Percentiles rank a stretch among this genome's conserved stretches.
Evolutionary conservation across 305 asterid species (phyloP).

Genomic region (Plantago coronopus): DNA sequence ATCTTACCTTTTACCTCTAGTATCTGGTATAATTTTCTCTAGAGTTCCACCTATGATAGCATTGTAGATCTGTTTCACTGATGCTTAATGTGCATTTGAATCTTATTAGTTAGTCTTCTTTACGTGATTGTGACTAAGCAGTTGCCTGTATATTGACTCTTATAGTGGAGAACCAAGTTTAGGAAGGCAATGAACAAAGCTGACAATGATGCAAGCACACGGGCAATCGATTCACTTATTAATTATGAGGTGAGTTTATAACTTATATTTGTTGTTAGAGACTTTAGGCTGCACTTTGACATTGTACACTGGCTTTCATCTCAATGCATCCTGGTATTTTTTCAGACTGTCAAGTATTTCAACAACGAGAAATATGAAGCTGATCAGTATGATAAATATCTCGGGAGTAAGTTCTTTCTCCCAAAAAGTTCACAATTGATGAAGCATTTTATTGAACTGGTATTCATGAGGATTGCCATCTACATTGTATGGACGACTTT

Average conservation of each 20-base stretch:
- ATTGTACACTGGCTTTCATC: slow-evolving; percentile 10
- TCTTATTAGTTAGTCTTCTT: slow-evolving; percentile 18
- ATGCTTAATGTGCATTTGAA: slow-evolving; percentile 12
- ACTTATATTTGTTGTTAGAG: slow-evolving; percentile 8
- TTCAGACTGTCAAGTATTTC: slow-evolving; percentile 96
- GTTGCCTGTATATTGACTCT: slow-evolving; percentile 24
- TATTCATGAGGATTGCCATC: background rate
- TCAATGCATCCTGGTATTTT: slow-evolving; percentile 19
- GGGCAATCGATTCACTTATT: slow-evolving; percentile 89
- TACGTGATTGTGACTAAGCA: slow-evolving; percentile 19
- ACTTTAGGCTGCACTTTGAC: slow-evolving; percentile 20
- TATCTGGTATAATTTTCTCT: background rate
- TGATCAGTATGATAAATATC: slow-evolving; percentile 80
- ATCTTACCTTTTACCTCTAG: background rate
- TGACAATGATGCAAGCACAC: slow-evolving; percentile 89
- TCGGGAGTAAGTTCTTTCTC: slow-evolving; percentile 61
- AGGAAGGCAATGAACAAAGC: slow-evolving; percentile 96
- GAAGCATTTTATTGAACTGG: slow-evolving; percentile 4
- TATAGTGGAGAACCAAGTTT: slow-evolving; percentile 97
- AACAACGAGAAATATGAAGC: slow-evolving; percentile 88
- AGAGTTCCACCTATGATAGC: slow-evolving; percentile 13
- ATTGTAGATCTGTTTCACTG: slow-evolving; percentile 9
- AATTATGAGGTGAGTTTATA: slow-evolving; percentile 77
- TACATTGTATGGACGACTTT: too few species aligned
- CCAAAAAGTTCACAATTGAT: background rate